Evolutionary conservation across 352 stramenopile species (phyloP), one percentile per base, ranked within the genome.

Genomic region (Globisporangium cederbergense): DNA sequence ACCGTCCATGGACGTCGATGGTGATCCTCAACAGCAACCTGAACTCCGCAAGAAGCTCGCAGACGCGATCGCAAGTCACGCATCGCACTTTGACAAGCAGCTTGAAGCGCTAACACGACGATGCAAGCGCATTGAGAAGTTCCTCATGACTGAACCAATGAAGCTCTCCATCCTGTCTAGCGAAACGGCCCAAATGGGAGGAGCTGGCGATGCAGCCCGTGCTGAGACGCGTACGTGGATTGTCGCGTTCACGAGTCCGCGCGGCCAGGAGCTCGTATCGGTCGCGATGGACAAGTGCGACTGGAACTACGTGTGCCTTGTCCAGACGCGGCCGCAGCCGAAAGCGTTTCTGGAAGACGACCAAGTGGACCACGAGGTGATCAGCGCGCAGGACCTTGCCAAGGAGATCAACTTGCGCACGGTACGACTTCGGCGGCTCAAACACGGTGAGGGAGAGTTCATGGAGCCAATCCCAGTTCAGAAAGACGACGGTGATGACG

Each of bases 391-490:
- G 9, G 81, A 88, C 22, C 61, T 86, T 6, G 42, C 66, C 8
- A 83, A 77, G 53, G 79, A 89, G 62, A 60, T 89, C 34, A 89
- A 91, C 62, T 89, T 89, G 82, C 67, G 82, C 43, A 76, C 71
- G 0, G 77, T 91, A 36, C 77, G 78, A 18, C 66, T 89, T 40
- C 70, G 72, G 18, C 75, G 82, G 2, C 58, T 91, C 47, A 80
- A 80, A 16, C 82, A 91, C 43, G 79, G 79, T 8, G 64, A 70
- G 16, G 82, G 82, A 1, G 78, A 86, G 49, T 58, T 74, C 20
- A 72, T 90, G 69, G 50, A 61, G 34, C 63, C 70, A 5, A 64
- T 49, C 0, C 22, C 22, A 46, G 43, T 4, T 7, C 46, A 42
- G 13, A 13, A 47, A 34, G 20, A 22, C 43, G 61, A 38, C 2